Evolutionary conservation across 768 basidiomycete species (phyloP).

Genomic region (Mycena sanguinolenta): DNA sequence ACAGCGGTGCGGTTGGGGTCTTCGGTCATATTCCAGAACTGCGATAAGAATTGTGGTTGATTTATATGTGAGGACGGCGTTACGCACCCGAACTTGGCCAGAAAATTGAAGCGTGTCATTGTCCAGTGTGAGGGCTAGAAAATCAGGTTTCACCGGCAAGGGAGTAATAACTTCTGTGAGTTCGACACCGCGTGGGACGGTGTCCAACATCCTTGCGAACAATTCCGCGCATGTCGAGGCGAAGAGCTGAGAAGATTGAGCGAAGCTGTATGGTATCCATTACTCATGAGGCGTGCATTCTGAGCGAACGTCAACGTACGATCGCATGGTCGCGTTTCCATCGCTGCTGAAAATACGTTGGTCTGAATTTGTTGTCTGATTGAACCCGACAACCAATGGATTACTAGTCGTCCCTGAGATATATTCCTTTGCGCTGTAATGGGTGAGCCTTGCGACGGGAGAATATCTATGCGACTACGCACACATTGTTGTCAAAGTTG

Average conservation of each 20-base stretch:
- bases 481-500: slow-evolving; percentile 20
- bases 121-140: neutral
- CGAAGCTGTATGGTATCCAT: neutral
- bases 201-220: neutral
- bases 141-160: neutral
- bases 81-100: neutral
- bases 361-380: slow-evolving; percentile 53
- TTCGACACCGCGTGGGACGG: neutral
- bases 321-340: neutral
- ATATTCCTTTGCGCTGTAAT: slow-evolving; percentile 50
- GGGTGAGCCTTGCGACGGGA: neutral
- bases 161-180: neutral
- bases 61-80: neutral
- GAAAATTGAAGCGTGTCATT: neutral
- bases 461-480: neutral
- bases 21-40: neutral
- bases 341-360: slow-evolving; percentile 48
- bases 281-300: neutral
- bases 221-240: neutral
- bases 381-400: slow-evolving; percentile 49
- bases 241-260: neutral
- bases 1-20: neutral
- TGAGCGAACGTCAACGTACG: neutral
- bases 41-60: neutral
- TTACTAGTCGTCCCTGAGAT: slow-evolving; percentile 52